Conservation (phyloP, 2,329 filamentous ascomycete species). For the Pseudocercospora pini-densiflorae region DNA sequence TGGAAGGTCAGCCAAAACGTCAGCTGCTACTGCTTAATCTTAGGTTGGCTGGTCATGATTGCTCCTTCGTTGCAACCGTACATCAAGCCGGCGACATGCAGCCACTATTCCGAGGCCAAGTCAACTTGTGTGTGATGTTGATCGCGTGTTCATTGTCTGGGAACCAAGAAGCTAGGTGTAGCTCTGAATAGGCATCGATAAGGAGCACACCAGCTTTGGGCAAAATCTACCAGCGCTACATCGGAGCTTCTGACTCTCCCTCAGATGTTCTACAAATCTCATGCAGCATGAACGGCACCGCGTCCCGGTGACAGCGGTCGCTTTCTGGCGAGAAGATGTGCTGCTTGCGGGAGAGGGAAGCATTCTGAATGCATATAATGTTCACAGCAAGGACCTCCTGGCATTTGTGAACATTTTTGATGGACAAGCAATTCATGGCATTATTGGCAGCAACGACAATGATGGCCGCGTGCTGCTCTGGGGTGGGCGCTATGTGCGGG, state of each 20-base stretch:
- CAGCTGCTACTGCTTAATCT: not conserved
- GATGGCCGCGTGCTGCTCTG: slow-evolving; percentile 61
- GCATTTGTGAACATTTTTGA: slow-evolving; percentile 60
- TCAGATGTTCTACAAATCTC: not conserved
- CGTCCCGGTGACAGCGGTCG: slow-evolving; percentile 52
- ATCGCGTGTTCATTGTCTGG: slow-evolving; percentile 3
- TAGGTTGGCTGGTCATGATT: not conserved
- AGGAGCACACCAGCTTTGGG: not conserved
- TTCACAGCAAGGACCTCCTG: slow-evolving; percentile 31
- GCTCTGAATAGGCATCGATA: not conserved
- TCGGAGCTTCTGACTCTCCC: not conserved
- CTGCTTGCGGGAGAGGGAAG: slow-evolving; percentile 51
- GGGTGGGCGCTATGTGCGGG: slow-evolving; percentile 59
- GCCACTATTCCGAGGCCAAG: not conserved
- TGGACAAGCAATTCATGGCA: slow-evolving; percentile 75
- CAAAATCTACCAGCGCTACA: not conserved
- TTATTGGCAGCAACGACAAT: slow-evolving; percentile 51
- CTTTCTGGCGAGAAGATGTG: slow-evolving; percentile 41
- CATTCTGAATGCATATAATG: slow-evolving; percentile 46
- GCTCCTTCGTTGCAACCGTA: not conserved
- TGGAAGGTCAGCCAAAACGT: not conserved
- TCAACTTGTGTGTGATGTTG: not conserved
- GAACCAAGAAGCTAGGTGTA: not conserved
- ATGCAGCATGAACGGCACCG: slow-evolving; percentile 41
- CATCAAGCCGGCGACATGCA: not conserved